Conservation (phyloP, 208 protist species). For the Crithidia fasciculata region DNA sequence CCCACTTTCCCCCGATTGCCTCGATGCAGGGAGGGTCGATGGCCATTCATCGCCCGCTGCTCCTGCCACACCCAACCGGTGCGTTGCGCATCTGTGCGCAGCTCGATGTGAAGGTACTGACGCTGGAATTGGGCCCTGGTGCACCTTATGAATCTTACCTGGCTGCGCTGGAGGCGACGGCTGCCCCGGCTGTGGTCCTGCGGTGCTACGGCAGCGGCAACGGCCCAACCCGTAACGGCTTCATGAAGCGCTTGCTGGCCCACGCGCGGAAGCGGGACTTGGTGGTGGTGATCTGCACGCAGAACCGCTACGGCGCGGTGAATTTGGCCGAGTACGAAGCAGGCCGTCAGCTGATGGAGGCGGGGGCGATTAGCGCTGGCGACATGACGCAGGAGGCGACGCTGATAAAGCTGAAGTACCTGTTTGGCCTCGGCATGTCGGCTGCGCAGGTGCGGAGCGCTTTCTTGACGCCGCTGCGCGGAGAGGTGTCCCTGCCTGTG, state of each 20-base stretch:
- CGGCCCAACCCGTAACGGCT: conserved; percentile 64
- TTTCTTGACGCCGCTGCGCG: conserved; percentile 27
- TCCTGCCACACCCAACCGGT: conserved; percentile 54
- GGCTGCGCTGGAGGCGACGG: conserved; percentile 32
- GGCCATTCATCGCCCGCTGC: conserved; percentile 43
- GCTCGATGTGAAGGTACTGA: conserved; percentile 55
- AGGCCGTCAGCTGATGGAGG: conserved; percentile 62
- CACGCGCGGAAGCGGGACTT: conserved; percentile 76
- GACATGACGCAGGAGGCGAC: conserved; percentile 94
- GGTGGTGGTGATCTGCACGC: conserved; percentile 90
- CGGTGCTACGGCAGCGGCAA: conserved; percentile 95
- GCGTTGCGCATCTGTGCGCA: conserved; percentile 59
- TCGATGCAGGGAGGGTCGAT: conserved; percentile 62
- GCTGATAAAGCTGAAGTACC: conserved; percentile 91
- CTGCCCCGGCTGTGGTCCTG: conserved; percentile 87
- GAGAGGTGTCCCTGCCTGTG: conserved; percentile 38
- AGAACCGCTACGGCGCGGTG: conserved; percentile 84
- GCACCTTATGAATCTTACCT: conserved; percentile 43
- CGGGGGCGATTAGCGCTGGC: conserved; percentile 70
- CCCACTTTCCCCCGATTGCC: conserved; percentile 91
- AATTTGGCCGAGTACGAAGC: conserved; percentile 82
- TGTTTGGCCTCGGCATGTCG: conserved; percentile 68
- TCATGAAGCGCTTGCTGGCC: conserved; percentile 74
- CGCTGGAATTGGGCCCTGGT: conserved; percentile 81
- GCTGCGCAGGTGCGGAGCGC: conserved; percentile 38